Evolutionary conservation across 2,329 filamentous ascomycete genomes (phyloP), one percentile per base, ranked within the genome.

Genomic region (Aspergillus aculeatinus): DNA sequence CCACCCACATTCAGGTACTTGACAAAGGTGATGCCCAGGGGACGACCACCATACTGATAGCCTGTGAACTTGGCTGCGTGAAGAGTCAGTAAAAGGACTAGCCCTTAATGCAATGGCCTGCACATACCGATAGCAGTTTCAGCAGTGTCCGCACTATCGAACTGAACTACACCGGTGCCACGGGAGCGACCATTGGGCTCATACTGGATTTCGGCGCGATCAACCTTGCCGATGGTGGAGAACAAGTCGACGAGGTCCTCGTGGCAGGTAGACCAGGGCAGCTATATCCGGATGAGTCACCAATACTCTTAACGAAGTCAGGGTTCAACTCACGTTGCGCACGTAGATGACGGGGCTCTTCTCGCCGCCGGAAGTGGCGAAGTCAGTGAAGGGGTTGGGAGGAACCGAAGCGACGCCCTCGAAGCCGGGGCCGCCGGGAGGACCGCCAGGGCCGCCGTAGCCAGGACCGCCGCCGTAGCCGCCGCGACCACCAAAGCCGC

Each of bases 161-260:
- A 98, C 63, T 95, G 89, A 58, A 99, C 95, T n/a, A 99, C 95
- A 74, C 95, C 95, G 60, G 91, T 95, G 65, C 95, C 95, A 65
- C 92, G 90, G 61, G 95, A 99, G 69, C 95, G 91, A 50, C 95
- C 95, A 71, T 96, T 98, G 4, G 91, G 90, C 77, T 99, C 95
- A 73, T 99, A 98, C 78, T 99, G 95, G 59, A 99, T 98, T 79
- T 99, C 95, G n/a, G 95, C 95, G 70, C 95, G 92, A 71, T 97
- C 92, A 61, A 99, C 95, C 77, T 96, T 96, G 65, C 95, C 95
- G 72, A 99, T 99, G 11, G 95, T 99, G 19, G 90, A 93, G 82
- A 99, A 99, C 21, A 99, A 85, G 75, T 99, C 95, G 59, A 98
- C 87, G 27, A 99, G 82, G 76, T 99, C 95, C 64, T 99, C 95